Percentiles rank a stretch among this genome's conserved stretches.
phyloP scores from a whole-genome alignment of 2,329 filamentous ascomycete genomes.

The Chaetomiaceae sp. region DNA sequence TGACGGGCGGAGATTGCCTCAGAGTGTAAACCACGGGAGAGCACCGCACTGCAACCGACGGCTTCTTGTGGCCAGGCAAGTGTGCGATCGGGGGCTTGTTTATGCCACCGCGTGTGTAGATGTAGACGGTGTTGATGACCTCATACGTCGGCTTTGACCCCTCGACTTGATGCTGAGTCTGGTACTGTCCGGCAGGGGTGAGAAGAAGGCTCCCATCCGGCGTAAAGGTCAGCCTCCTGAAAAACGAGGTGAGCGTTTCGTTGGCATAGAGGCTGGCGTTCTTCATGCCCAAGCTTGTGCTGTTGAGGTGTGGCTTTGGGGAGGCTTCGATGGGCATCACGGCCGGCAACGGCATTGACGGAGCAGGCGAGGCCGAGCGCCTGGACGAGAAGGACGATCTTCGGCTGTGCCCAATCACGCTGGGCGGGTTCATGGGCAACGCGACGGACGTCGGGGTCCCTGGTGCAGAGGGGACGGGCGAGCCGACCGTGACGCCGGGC shows the following conservation, averaged over 20 bases:
- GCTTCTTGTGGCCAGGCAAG: conserved; percentile 95
- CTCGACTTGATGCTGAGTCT: conserved; percentile 63
- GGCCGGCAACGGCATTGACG: conserved; percentile 87
- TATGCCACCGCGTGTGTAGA: conserved; percentile 92
- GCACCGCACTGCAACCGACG: conserved; percentile 90
- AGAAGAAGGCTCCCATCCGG: conserved; percentile 91
- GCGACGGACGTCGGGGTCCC: conserved; percentile 87
- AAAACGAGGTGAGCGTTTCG: conserved; percentile 95
- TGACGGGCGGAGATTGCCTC: conserved; percentile 61
- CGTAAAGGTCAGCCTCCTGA: conserved; percentile 86
- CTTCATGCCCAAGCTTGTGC: conserved; percentile 59
- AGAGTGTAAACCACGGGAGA: conserved; percentile 85
- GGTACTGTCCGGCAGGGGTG: conserved; percentile 93
- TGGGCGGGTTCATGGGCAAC: conserved; percentile 92
- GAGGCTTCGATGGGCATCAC: conserved; percentile 92
- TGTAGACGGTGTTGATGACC: conserved; percentile 94
- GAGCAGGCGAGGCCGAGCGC: conserved; percentile 86
- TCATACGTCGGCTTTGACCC: conserved; percentile 77
- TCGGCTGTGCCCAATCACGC: conserved; percentile 81
- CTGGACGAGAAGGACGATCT: conserved; percentile 90
- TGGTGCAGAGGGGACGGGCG: conserved; percentile 83
- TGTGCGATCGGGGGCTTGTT: conserved; percentile 96
- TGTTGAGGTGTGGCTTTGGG: conserved; percentile 64
- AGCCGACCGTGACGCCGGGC: conserved; percentile 59
- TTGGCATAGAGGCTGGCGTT: conserved; percentile 93